Conservation (phyloP, 805 yeast genomes). For the Maudiozyma serrabonitensis region DNA sequence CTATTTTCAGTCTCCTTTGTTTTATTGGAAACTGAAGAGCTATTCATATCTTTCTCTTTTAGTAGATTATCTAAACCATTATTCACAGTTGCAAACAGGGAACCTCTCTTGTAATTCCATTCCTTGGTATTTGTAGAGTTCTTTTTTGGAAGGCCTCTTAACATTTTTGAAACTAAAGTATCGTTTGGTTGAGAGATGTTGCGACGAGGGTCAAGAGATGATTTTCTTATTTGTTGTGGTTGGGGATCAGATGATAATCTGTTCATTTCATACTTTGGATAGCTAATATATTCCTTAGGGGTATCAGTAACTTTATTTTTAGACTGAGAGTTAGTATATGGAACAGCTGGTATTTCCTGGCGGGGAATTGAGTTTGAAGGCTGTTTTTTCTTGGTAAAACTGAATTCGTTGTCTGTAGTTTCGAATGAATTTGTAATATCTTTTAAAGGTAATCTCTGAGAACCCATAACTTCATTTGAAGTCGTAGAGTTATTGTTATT, state of each 20-base stretch:
- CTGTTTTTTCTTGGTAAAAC: not conserved
- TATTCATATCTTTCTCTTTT: not conserved
- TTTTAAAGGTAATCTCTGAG: slow-evolving; percentile 3
- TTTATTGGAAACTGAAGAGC: not conserved
- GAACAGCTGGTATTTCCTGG: not conserved
- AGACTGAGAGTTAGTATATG: too few relatives aligned
- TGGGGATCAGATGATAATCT: slow-evolving; percentile 13
- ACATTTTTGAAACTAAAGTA: slow-evolving; percentile 6
- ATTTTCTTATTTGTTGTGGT: not conserved
- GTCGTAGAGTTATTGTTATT: not conserved
- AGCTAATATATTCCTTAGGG: not conserved
- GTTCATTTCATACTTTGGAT: not conserved
- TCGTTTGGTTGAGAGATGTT: slow-evolving; percentile 21
- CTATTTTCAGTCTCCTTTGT: not conserved
- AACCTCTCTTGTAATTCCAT: slow-evolving; percentile 2
- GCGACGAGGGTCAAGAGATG: slow-evolving; percentile 26
- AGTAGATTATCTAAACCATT: not conserved
- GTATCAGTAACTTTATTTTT: too few relatives aligned
- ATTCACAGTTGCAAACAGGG: not conserved
- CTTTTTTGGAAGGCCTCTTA: slow-evolving; percentile 1
- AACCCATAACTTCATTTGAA: not conserved
- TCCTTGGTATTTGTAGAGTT: not conserved
- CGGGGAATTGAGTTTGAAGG: not conserved
- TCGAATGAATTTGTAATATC: slow-evolving; percentile 6
- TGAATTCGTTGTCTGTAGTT: slow-evolving; percentile 1